A percentile compares a stretch with the other conserved stretches of the same genome.
Evolutionary conservation across 495 filamentous ascomycete species (phyloP).

Genomic region (Hypoxylon subgilvum): DNA sequence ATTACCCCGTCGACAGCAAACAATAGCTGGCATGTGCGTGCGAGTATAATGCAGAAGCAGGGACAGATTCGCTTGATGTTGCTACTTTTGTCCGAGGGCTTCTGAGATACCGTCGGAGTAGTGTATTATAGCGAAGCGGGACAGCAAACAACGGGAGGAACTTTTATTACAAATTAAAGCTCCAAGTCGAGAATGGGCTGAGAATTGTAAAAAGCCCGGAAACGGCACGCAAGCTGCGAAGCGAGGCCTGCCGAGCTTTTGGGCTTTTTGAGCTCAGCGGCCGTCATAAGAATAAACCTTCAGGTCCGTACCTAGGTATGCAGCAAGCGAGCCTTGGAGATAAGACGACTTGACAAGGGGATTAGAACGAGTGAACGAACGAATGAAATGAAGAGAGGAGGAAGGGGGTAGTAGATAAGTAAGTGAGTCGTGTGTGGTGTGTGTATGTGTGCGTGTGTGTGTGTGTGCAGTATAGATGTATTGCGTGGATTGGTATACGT

Average conservation of each 20-base stretch:
- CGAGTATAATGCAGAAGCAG: constrained; percentile 15
- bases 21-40: constrained; percentile 23
- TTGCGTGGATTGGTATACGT: constrained; percentile 9
- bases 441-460: not conserved
- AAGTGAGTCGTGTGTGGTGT: not conserved
- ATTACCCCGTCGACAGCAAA: constrained; percentile 28
- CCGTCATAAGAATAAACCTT: constrained; percentile 28
- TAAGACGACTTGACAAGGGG: constrained; percentile 9
- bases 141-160: constrained; percentile 27
- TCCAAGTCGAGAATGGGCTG: constrained; percentile 9
- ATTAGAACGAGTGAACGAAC: constrained; percentile 10
- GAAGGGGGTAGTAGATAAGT: constrained; percentile 25
- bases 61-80: constrained; percentile 25
- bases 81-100: constrained; percentile 21
- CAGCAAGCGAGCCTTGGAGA: constrained; percentile 7
- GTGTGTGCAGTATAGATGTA: not conserved
- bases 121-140: constrained; percentile 18
- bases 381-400: constrained; percentile 15
- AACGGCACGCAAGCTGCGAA: constrained; percentile 15
- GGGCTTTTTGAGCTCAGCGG: constrained; percentile 26
- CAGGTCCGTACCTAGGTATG: not conserved
- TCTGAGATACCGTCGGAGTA: not conserved
- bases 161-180: constrained; percentile 32
- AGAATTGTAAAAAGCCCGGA: constrained; percentile 21
- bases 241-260: constrained; percentile 31